Evolutionary conservation across 2,329 filamentous ascomycete species (phyloP), one percentile per base, ranked within the genome.

Genomic region (Aspergillus aculeatus): DNA sequence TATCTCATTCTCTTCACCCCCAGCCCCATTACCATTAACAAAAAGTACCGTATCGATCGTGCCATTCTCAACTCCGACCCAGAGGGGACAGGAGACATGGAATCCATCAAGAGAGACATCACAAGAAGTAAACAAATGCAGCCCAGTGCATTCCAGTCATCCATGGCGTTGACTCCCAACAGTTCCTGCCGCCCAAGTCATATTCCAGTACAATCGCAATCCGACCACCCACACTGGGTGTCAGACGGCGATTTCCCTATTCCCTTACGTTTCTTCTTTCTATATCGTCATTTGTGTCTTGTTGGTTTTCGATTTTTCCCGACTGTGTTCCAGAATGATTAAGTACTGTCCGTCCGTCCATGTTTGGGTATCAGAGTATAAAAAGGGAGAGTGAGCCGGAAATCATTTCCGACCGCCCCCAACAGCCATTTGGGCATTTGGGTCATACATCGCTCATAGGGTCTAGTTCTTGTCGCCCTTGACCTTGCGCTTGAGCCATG

Each of bases 401-500:
- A 44, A 44, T 7, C 14, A 44, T 44, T 16, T 19, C 38, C 38
- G 16, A 44, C 14, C 16, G n/a, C 14, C 38, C 38, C 14, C 16
- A n/a, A 44, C 38, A 19, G 38, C 38, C 38, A 19, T 19, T 44
- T 16, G 38, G 38, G 38, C 6, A 44, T n/a, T 19, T 44, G 14
- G 38, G 38, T 44, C 38, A 44, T 19, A 44, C 38, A 44, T 44
- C 38, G 16, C 38, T 44, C 38, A 44, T 41, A 32, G 19, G n/a
- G 19, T 31, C 23, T 50, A 50, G 48, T 57, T 50, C 49, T 47
- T 51, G 19, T 57, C 55, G 35, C 47, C 62, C 63, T 70, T 71
- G 62, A 71, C 62, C 67, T 69, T 71, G 57, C 68, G 69, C 67
- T 71, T 71, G 52, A 71, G 50, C 68, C 69, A 70, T 29, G 63